These are phyloP conservation scores for Lophiotrema nucula DNA, from an alignment of 495 filamentous ascomycete species.

Conservation along the genomic window DNA sequence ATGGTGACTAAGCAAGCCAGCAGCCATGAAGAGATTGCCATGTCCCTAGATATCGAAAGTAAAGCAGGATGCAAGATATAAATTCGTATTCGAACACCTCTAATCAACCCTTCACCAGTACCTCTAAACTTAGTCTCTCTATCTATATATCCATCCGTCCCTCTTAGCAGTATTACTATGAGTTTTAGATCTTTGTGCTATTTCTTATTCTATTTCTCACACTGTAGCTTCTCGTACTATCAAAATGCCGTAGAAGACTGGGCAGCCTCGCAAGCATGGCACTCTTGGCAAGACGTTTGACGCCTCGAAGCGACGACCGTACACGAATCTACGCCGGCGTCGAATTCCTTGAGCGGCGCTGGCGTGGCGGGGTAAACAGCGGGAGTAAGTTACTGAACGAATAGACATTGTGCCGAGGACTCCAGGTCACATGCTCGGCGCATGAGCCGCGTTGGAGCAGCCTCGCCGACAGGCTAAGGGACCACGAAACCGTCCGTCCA, in stretches of 20 bases:
- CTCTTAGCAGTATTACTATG: not conserved
- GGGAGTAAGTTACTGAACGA: too few relatives aligned
- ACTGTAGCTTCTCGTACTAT: not conserved
- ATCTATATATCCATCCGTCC: not conserved
- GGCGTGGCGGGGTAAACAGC: too few relatives aligned
- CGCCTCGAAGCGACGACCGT: too few relatives aligned
- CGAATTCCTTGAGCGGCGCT: too few relatives aligned
- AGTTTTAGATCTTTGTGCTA: conserved; percentile 2
- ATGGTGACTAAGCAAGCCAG: not conserved
- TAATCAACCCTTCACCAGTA: not conserved
- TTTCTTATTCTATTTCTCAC: conserved; percentile 5
- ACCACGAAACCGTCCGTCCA: too few relatives aligned
- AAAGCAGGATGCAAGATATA: not conserved
- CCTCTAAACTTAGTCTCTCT: not conserved
- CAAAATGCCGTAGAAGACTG: conserved; percentile 10
- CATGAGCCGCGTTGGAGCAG: too few relatives aligned
- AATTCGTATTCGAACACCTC: not conserved
- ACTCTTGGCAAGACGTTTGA: too few relatives aligned
- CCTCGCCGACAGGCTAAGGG: too few relatives aligned
- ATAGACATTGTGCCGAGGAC: too few relatives aligned
- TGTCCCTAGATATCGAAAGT: not conserved
- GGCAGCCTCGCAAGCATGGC: too few relatives aligned
- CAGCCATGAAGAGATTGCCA: not conserved
- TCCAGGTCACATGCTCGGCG: too few relatives aligned
- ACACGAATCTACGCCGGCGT: too few relatives aligned